Evolutionary conservation across 371 early-diverging fungal species (phyloP), one percentile per base, ranked within the genome.

Genomic region (Apophysomyces variabilis): DNA sequence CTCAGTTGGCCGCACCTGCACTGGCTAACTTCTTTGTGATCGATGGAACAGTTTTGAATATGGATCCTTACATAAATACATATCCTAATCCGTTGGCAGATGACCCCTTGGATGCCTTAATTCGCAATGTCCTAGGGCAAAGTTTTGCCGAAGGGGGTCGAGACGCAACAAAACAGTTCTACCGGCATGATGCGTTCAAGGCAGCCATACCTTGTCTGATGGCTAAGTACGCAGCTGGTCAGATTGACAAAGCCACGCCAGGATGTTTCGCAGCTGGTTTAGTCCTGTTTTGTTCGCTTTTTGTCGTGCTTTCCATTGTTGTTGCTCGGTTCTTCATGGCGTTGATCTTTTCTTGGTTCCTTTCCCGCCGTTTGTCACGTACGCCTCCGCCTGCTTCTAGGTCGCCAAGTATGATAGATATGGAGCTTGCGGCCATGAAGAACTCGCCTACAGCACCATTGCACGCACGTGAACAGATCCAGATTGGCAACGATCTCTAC

Each of bases 221-320:
- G 3, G 72, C 73, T 7, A 87, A 88, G 62, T 93, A 89, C 66
- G 69, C 72, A 37, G 90, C 92, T 5, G 97, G 97, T 44, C 84
- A 88, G 61, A 84, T 98, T 59, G 89, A 92, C 64, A 90, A 88
- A 67, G 86, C 92, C 18, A 89, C 94, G 4, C 84, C 86, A 26
- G 96, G 97, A 8, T 97, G 98, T 80, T 90, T 96, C 62, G 87
- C 91, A 2, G 89, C 93, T 4, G 84, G 93, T 57, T 73, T 94
- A 37, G 86, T 92, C 75, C 78, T 90, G 66, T 88, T 80, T 64
- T 73, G 88, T 35, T 87, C 91, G 16, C 67, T 93, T 60, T 74
- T 85, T 4, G 82, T 92, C 13, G 88, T 93, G 60, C 71, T 90
- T 16, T 80, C 90, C 14, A 85, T 94, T 60, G 85, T 93, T 36